phyloP scores from a whole-genome alignment of 2,329 filamentous ascomycete species.

The Podosphaera xanthii region DNA sequence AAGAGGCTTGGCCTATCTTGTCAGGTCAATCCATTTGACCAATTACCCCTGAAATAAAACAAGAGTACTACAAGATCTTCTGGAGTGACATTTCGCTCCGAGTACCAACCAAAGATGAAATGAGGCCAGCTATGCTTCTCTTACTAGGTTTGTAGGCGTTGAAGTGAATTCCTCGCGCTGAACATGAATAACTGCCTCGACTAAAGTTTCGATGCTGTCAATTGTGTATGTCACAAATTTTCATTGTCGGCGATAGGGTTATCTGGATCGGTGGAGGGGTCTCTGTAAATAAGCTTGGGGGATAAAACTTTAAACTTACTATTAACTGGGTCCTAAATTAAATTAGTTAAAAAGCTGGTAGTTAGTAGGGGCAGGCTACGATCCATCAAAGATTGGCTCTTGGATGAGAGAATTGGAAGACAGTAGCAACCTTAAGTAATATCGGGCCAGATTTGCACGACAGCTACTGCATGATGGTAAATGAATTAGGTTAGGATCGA shows the following conservation, averaged over 20 bases:
- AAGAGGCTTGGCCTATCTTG: background rate
- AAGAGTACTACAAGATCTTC: background rate
- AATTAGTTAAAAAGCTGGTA: background rate
- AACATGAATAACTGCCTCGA: background rate
- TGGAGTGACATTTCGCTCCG: background rate
- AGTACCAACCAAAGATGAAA: background rate
- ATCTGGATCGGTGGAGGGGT: background rate
- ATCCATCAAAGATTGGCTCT: background rate
- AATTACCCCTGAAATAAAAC: background rate
- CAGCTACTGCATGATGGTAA: background rate
- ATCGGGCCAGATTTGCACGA: background rate
- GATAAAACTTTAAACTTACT: background rate
- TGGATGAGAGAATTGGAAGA: background rate
- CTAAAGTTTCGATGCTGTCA: background rate
- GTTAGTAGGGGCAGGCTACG: background rate
- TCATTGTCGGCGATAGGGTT: background rate
- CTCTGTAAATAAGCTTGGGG: background rate
- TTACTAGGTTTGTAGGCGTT: background rate
- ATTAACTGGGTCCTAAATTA: background rate
- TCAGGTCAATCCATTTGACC: background rate
- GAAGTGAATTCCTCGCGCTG: background rate
- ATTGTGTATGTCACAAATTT: background rate
- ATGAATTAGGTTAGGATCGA: slow-evolving; percentile 9
- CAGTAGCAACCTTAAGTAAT: background rate
- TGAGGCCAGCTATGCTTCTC: background rate